Base-by-base conservation (phyloP, 495 filamentous ascomycete species). In the Haplographium delicatum region DNA sequence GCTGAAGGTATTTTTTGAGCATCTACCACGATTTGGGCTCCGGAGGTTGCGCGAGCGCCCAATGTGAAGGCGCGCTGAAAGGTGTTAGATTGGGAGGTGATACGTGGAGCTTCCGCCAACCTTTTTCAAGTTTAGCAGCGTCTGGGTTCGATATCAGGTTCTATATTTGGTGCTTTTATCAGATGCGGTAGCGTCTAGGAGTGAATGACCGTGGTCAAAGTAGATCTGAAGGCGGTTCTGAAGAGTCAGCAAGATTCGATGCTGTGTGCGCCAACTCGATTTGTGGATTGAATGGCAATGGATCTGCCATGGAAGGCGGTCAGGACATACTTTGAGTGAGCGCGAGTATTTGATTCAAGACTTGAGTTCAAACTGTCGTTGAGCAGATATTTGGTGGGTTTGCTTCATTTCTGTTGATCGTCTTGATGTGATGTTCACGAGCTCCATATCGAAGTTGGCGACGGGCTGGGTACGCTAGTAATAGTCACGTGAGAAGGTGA, bases 11-110 rank as follows among this genome's bases (percentile, higher is more conserved):
- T 38, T 22, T 40, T 44, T 19, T 37, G 39, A 30, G 53, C 57
- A 60, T 60, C 53, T 47, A 60, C 53, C 41, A 54, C 52, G 46
- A 53, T 33, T 41, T 39, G 27, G 22, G 19, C 25, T 15, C 27
- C 24, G 37, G 10, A 31, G 28, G n/a, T 39, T 47, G 46, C 43
- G 54, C 54, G 31, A 35, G 43, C 27, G 31, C 50, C 50, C 33
- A 18, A 11, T 26, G 4, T 15, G 11, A 15, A 11, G 48, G 37
- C 48, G 48, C 48, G 27, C 11, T 28, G 24, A 37, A 10, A 37
- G 11, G 16, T 23, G 13, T 10, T 33, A 19, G 44, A 34, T 15
- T 37, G 19, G 7, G 20, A 22, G 39, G 39, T 20, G 39, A 13
- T 23, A 13, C 26, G 20, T 13, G 20, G 20, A 13, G 23, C 20